Conservation (phyloP, 2,329 filamentous ascomycete genomes). For the Aspergillus bombycis region DNA sequence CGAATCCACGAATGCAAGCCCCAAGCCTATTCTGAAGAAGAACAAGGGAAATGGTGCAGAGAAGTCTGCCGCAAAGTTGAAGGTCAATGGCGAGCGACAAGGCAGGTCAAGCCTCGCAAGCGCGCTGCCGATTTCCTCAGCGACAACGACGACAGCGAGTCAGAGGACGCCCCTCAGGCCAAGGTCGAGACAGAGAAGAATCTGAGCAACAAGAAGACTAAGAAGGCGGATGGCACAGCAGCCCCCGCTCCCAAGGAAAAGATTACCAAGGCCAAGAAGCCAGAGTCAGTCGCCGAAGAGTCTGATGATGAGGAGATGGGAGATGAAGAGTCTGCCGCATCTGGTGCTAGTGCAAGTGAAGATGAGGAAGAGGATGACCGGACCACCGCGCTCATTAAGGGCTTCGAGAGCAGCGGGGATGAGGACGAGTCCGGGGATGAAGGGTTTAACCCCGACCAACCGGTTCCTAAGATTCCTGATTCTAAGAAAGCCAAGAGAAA, state of each 20-base stretch:
- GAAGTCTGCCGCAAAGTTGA: conserved; percentile 30
- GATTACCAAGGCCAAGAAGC: conserved; percentile 44
- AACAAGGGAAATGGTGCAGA: conserved; percentile 26
- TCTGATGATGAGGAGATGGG: conserved; percentile 36
- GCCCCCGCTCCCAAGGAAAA: conserved; percentile 40
- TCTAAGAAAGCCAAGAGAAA: conserved; percentile 53
- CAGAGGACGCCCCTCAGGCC: conserved; percentile 24
- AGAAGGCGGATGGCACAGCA: conserved; percentile 39
- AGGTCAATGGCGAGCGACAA: conserved; percentile 38
- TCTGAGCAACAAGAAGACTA: conserved; percentile 50
- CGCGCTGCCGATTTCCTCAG: conserved; percentile 53
- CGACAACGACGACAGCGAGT: conserved; percentile 41
- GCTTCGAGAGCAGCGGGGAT: conserved; percentile 59
- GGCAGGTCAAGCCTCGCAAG: conserved; percentile 49
- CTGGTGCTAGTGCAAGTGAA: conserved; percentile 29
- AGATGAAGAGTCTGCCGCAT: conserved; percentile 21
- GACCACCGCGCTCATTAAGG: conserved; percentile 57
- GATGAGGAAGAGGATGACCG: conserved; percentile 53
- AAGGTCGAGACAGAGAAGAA: conserved; percentile 41
- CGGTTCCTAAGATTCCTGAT: conserved; percentile 47
- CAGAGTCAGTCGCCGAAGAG: conserved; percentile 42
- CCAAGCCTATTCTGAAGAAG: conserved; percentile 40
- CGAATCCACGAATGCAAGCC: conserved; percentile 30
- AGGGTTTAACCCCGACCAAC: conserved; percentile 49
- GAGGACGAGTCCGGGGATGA: conserved; percentile 53